Conservation (phyloP, 2,329 filamentous ascomycete genomes). For the Alternaria hordeiaustralica region DNA sequence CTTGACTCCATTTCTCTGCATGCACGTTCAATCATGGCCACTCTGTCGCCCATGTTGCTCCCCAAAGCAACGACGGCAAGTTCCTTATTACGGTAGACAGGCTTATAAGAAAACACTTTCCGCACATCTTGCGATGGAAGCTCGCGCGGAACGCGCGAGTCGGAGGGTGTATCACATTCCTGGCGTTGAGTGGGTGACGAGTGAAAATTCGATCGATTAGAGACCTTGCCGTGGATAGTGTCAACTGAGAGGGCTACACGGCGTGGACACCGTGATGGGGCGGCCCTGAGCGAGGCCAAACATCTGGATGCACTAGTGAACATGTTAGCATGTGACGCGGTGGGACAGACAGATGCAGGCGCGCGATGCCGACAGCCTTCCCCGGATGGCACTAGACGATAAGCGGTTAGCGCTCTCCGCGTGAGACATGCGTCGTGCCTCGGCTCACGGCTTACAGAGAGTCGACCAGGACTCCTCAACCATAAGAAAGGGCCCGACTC, state of each 20-base stretch:
- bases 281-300: neutral
- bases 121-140: neutral
- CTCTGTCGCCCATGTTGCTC: slow-evolving; percentile 88
- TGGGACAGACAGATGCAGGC: slow-evolving; percentile 5
- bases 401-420: slow-evolving; percentile 21
- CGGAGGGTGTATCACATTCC: neutral
- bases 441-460: slow-evolving; percentile 30
- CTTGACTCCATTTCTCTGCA: slow-evolving; percentile 74
- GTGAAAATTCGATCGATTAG: neutral
- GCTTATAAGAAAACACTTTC: neutral
- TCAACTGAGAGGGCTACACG: neutral
- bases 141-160: neutral
- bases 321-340: slow-evolving; percentile 26
- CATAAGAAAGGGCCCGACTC: slow-evolving; percentile 24
- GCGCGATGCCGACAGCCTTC: slow-evolving; percentile 7
- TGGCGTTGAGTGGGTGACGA: neutral
- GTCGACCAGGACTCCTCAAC: slow-evolving; percentile 27
- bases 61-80: slow-evolving; percentile 85
- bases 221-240: neutral
- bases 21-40: slow-evolving; percentile 83
- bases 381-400: slow-evolving; percentile 17
- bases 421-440: slow-evolving; percentile 23
- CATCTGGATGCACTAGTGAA: slow-evolving; percentile 6
- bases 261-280: neutral
- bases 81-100: neutral